Conservation (phyloP, 768 basidiomycete species). For the Clathrus columnatus region DNA sequence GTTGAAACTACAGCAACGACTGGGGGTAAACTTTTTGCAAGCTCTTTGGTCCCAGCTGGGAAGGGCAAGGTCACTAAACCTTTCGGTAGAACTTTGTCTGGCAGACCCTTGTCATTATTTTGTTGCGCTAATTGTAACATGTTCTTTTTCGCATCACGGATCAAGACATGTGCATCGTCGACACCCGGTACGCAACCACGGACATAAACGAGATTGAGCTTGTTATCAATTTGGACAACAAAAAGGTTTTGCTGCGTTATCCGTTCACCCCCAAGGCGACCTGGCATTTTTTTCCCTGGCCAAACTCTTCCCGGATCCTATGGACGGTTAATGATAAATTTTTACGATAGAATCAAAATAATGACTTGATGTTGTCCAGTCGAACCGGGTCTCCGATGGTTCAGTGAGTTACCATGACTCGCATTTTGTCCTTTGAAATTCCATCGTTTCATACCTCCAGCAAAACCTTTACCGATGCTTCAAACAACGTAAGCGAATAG, state of each 20-base stretch:
- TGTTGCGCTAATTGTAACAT: constrained; percentile 50
- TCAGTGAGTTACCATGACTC: constrained; percentile 92
- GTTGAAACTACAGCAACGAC: constrained; percentile 65
- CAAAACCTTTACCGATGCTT: constrained; percentile 97
- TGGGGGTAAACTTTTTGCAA: constrained; percentile 57
- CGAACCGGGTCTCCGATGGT: constrained; percentile 88
- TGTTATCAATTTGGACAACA: constrained; percentile 80
- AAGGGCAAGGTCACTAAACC: constrained; percentile 83
- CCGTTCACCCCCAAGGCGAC: constrained; percentile 78
- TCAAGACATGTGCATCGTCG: constrained; percentile 77
- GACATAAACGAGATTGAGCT: constrained; percentile 83
- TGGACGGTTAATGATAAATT: constrained; percentile 9
- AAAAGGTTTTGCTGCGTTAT: constrained; percentile 82
- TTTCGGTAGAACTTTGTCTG: constrained; percentile 71
- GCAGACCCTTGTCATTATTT: constrained; percentile 61
- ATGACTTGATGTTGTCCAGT: constrained; percentile 91
- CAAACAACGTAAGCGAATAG: too few species aligned
- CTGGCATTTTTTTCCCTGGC: constrained; percentile 98
- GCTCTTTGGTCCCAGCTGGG: constrained; percentile 78
- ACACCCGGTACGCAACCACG: constrained; percentile 86
- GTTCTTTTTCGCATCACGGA: constrained; percentile 88
- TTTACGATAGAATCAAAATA: constrained; percentile 2
- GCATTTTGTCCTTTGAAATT: constrained; percentile 86
- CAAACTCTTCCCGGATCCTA: constrained; percentile 94
- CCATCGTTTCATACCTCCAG: constrained; percentile 95